phyloP scores from a whole-genome alignment of 1,284 basidiomycete genomes.

The Leccinum colubrinum region DNA sequence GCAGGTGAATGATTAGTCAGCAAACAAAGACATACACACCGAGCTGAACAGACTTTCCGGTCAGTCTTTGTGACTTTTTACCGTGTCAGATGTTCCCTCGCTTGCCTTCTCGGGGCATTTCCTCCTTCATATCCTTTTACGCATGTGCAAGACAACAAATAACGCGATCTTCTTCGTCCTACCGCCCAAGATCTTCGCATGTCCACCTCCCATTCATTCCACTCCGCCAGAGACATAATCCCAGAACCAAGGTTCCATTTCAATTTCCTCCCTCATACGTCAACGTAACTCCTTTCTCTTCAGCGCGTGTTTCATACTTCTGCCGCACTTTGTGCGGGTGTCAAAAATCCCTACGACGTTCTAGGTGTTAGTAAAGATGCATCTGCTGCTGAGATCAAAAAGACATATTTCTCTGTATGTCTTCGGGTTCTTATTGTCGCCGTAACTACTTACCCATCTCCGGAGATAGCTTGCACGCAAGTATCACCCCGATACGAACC shows the following conservation, averaged over 20 bases:
- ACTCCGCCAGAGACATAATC: slow-evolving; percentile 14
- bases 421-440: slow-evolving; percentile 3
- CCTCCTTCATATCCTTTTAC: slow-evolving; percentile 57
- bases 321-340: slow-evolving; percentile 43
- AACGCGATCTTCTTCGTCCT: slow-evolving; percentile 40
- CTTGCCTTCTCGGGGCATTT: slow-evolving; percentile 49
- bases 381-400: slow-evolving; percentile 89
- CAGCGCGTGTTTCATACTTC: slow-evolving; percentile 81
- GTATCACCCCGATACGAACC: slow-evolving; percentile 97
- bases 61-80: background rate
- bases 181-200: slow-evolving; percentile 37
- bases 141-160: slow-evolving; percentile 44
- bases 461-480: slow-evolving; percentile 86
- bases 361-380: slow-evolving; percentile 90
- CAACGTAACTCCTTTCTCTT: slow-evolving; percentile 13
- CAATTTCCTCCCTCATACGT: slow-evolving; percentile 7
- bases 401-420: slow-evolving; percentile 89
- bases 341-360: slow-evolving; percentile 92
- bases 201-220: slow-evolving; percentile 8
- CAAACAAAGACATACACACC: slow-evolving; percentile 25
- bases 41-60: background rate
- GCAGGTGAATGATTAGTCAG: slow-evolving; percentile 20
- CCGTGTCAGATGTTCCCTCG: slow-evolving; percentile 39
- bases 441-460: slow-evolving; percentile 12
- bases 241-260: slow-evolving; percentile 27